These are phyloP conservation scores for Phytophthora rubi DNA, from an alignment of 352 stramenopile species.

Conservation along the genomic window DNA sequence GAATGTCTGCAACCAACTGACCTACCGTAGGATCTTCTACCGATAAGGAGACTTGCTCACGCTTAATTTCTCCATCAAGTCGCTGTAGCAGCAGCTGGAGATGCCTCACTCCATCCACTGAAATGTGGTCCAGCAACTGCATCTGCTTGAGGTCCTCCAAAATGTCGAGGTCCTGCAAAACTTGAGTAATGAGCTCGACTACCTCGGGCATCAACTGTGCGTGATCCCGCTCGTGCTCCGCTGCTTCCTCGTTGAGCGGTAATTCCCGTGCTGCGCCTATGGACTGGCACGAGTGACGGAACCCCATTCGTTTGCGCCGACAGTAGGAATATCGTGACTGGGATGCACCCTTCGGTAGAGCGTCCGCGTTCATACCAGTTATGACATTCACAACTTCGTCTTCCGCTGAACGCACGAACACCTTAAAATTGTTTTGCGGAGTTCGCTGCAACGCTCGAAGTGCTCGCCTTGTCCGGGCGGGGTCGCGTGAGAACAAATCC, in stretches of 20 bases:
- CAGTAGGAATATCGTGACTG: slow-evolving; percentile 77
- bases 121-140: slow-evolving; percentile 83
- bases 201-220: slow-evolving; percentile 65
- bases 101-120: slow-evolving; percentile 80
- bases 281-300: slow-evolving; percentile 75
- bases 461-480: slow-evolving; percentile 57
- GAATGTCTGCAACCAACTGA: slow-evolving; percentile 40
- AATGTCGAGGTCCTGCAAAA: slow-evolving; percentile 75
- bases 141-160: slow-evolving; percentile 86
- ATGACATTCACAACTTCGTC: slow-evolving; percentile 84
- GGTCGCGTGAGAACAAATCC: slow-evolving; percentile 81
- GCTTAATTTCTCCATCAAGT: slow-evolving; percentile 39
- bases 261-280: slow-evolving; percentile 67
- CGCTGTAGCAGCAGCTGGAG: slow-evolving; percentile 57
- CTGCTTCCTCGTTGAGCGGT: slow-evolving; percentile 32
- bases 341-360: slow-evolving; percentile 68
- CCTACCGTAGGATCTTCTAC: slow-evolving; percentile 29
- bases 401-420: slow-evolving; percentile 85
- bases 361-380: slow-evolving; percentile 70
- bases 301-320: slow-evolving; percentile 76
- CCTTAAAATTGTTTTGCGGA: slow-evolving; percentile 92
- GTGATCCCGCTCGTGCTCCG: slow-evolving; percentile 43
- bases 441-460: slow-evolving; percentile 75
- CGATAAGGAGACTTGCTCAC: background rate
- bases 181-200: slow-evolving; percentile 75